phyloP scores from a whole-genome alignment of 768 basidiomycete species.

The Nevesoporus exiguus region DNA sequence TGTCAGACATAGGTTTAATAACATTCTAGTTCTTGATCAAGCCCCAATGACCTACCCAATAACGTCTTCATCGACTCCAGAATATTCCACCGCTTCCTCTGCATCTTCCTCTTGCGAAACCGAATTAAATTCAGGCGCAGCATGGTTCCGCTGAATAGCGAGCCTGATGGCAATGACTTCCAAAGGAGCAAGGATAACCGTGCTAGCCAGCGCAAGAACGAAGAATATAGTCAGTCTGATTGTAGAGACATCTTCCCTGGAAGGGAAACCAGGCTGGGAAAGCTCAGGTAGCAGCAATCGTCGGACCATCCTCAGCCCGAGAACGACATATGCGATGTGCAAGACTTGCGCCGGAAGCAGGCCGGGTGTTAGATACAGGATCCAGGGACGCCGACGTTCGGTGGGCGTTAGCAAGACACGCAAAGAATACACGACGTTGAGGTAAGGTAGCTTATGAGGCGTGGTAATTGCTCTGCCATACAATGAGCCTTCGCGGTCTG shows the following conservation, averaged over 20 bases:
- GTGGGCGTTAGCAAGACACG: constrained; percentile 77
- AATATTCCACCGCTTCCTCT: constrained; percentile 58
- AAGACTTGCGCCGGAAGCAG: constrained; percentile 43
- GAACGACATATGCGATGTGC: constrained; percentile 44
- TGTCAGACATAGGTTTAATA: constrained; percentile 26
- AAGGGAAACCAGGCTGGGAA: constrained; percentile 29
- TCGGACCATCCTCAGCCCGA: constrained; percentile 42
- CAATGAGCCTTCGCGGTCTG: neutral
- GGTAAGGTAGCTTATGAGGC: constrained; percentile 69
- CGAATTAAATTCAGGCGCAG: constrained; percentile 69
- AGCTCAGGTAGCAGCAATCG: constrained; percentile 59
- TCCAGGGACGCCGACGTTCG: constrained; percentile 75
- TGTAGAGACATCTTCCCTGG: constrained; percentile 43
- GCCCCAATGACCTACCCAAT: constrained; percentile 56
- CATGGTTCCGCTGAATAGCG: constrained; percentile 82
- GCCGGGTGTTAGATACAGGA: constrained; percentile 76
- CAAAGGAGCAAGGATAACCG: constrained; percentile 62
- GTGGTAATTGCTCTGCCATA: constrained; percentile 71
- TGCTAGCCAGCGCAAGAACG: constrained; percentile 52
- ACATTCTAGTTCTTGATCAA: neutral
- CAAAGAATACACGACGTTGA: constrained; percentile 53
- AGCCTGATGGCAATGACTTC: constrained; percentile 78
- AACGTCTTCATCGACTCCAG: constrained; percentile 75
- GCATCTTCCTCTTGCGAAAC: constrained; percentile 69
- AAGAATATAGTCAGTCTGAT: constrained; percentile 56